These are phyloP conservation scores for Coniochaeta prunicola DNA, from an alignment of 2,329 filamentous ascomycete species.

Conservation along the genomic window DNA sequence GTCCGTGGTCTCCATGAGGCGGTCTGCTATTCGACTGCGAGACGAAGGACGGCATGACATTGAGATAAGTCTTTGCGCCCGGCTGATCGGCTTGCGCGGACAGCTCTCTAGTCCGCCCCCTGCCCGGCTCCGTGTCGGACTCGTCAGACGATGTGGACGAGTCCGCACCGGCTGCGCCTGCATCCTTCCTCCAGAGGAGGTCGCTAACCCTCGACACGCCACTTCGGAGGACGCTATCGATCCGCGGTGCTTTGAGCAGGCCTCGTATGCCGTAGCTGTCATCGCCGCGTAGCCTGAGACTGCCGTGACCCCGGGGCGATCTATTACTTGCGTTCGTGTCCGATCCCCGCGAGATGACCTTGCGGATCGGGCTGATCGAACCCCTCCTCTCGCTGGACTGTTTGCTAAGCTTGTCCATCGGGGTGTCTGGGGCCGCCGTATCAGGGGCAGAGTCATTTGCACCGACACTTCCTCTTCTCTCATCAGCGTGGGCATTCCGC, in stretches of 20 bases:
- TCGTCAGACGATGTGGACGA: slow-evolving; percentile 39
- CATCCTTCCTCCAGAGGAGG: slow-evolving; percentile 49
- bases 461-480: slow-evolving; percentile 11
- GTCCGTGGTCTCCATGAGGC: background rate
- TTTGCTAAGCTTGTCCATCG: slow-evolving; percentile 19
- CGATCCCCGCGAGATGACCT: slow-evolving; percentile 25
- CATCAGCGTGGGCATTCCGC: slow-evolving; percentile 20
- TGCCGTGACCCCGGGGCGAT: slow-evolving; percentile 40
- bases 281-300: slow-evolving; percentile 35
- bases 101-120: slow-evolving; percentile 29
- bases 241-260: slow-evolving; percentile 70
- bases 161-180: slow-evolving; percentile 21
- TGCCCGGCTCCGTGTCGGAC: slow-evolving; percentile 34
- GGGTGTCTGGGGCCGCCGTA: slow-evolving; percentile 22
- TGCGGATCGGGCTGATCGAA: slow-evolving; percentile 31
- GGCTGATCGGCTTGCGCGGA: slow-evolving; percentile 20
- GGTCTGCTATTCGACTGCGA: slow-evolving; percentile 16
- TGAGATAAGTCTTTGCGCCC: slow-evolving; percentile 38
- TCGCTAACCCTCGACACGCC: slow-evolving; percentile 50
- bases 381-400: slow-evolving; percentile 18
- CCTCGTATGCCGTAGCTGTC: slow-evolving; percentile 54
- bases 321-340: slow-evolving; percentile 43
- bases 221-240: slow-evolving; percentile 63
- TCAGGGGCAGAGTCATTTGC: slow-evolving; percentile 3
- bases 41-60: slow-evolving; percentile 44